Percentiles rank a stretch among this genome's conserved stretches.
These are phyloP conservation scores for Lodderomyces oxycetoniae DNA, from an alignment of 1,139 yeast genomes.

Conservation along the genomic window DNA sequence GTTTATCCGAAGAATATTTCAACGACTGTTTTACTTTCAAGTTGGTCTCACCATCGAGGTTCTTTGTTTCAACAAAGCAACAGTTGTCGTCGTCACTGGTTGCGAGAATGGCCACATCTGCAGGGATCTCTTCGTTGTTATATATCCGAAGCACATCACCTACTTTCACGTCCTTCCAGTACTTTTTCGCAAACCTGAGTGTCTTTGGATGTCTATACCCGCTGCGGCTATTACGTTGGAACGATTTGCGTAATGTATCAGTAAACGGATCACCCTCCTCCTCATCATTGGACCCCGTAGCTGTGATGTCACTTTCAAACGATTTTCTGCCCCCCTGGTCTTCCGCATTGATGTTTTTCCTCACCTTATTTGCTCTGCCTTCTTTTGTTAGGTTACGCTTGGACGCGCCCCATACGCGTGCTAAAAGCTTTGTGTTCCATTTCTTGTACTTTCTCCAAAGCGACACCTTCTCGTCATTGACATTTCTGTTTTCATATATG, in stretches of 20 bases:
- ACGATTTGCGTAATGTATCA: slow-evolving; percentile 21
- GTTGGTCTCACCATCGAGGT: slow-evolving; percentile 59
- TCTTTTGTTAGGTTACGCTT: slow-evolving; percentile 33
- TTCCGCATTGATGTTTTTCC: slow-evolving; percentile 17
- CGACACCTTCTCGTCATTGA: slow-evolving; percentile 46
- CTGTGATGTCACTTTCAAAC: slow-evolving; percentile 31
- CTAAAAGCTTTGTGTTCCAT: slow-evolving; percentile 31
- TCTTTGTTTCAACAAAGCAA: slow-evolving; percentile 56
- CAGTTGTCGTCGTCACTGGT: slow-evolving; percentile 52
- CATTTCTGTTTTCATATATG: slow-evolving; percentile 37
- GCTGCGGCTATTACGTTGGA: slow-evolving; percentile 14
- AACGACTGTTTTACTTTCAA: slow-evolving; percentile 50
- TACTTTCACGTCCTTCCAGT: slow-evolving; percentile 53
- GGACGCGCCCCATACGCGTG: slow-evolving; percentile 25
- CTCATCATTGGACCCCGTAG: slow-evolving; percentile 17
- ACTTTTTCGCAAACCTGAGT: slow-evolving; percentile 30
- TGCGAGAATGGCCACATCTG: slow-evolving; percentile 47
- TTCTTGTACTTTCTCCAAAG: slow-evolving; percentile 61
- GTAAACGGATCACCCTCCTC: slow-evolving; percentile 20
- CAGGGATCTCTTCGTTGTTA: slow-evolving; percentile 56
- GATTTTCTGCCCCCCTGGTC: slow-evolving; percentile 24
- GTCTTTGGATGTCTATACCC: slow-evolving; percentile 15
- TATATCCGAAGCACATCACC: slow-evolving; percentile 51
- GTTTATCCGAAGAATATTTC: slow-evolving; percentile 35
- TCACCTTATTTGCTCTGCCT: slow-evolving; percentile 33